Conservation (phyloP, 306 rosid species). For the Boehmeria nivea region DNA sequence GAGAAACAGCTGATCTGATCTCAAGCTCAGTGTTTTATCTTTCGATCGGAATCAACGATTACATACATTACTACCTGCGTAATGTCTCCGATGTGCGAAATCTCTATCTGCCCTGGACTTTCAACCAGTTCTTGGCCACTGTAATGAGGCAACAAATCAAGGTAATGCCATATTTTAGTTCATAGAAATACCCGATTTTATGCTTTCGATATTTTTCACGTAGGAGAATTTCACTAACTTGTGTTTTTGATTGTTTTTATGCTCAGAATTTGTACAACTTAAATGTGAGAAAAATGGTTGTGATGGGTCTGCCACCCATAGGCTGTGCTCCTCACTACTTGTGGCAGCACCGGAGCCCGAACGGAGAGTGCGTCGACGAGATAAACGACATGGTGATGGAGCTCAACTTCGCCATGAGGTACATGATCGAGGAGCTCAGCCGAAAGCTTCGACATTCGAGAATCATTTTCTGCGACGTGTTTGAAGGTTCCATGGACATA, state of each 20-base stretch:
- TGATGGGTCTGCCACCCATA: conserved; percentile 83
- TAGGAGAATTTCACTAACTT: too few species aligned
- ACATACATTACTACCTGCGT: conserved; percentile 76
- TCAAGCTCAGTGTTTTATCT: conserved; percentile 59
- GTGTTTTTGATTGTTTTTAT: conserved; percentile 16
- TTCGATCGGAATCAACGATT: conserved; percentile 87
- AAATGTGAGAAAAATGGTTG: conserved; percentile 63
- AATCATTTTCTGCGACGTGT: conserved; percentile 69
- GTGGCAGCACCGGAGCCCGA: conserved; percentile 47
- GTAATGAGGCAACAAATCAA: conserved; percentile 49
- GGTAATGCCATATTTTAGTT: conserved; percentile 31
- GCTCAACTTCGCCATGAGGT: conserved; percentile 76
- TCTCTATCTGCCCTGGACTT: conserved; percentile 64
- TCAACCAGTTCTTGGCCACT: conserved; percentile 71
- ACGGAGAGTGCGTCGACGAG: conserved; percentile 67
- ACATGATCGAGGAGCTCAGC: conserved; percentile 47
- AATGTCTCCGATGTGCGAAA: conserved; percentile 63
- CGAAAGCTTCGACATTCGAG: conserved; percentile 48
- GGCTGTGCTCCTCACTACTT: conserved; percentile 85
- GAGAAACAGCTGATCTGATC: conserved; percentile 44
- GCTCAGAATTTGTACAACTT: conserved; percentile 67
- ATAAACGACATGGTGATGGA: conserved; percentile 76
- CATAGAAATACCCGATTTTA: too few species aligned
- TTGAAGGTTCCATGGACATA: conserved; percentile 75
- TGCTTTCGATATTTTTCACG: too few species aligned